Evolutionary conservation across 1,284 basidiomycete genomes (phyloP), one percentile per base, ranked within the genome.

Genomic region (Laetiporus sulphureus): DNA sequence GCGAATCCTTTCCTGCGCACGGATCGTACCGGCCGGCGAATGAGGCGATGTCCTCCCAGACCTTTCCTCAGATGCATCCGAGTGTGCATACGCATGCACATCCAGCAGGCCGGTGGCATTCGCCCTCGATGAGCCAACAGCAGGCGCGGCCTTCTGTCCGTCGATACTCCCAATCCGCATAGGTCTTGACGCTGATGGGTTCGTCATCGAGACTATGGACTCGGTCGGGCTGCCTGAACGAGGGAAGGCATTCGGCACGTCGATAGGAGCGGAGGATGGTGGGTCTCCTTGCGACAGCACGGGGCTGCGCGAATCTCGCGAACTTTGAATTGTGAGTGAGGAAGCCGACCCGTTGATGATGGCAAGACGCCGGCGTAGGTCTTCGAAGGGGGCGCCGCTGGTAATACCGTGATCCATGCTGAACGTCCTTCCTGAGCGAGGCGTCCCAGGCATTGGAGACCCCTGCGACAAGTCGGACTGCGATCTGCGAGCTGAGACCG

Each of bases 71-170:
- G 79, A 83, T 6, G 68, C 72, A 21, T 87, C 83, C 4, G 74
- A 64, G 23, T 73, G 68, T 22, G 84, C 62, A 51, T 77, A 75
- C 0, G 73, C 69, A 32, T 85, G 79, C 0, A 82, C 70, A 49
- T 91, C 88, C 36, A 91, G 62, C 23, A 87, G 57, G 0, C 91
- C 91, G 1, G 77, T 69, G 0, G 85, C 91, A 52, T 83, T 90
- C 2, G 79, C 73, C 52, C 77, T 81, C 0, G 84, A 86, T 1
- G 89, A 86, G 2, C 83, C 89, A 22, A 94, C 66, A 3, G 89
- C 85, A 30, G 91, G 87, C 0, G 87, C 84, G 4, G 88, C 88
- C 57, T 92, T 93, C 52, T 81, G 79, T 1, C 76, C 73, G 49
- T 91, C 87, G 3, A 65, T 68, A 34, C 73, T 75, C 4, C 82